These are phyloP conservation scores for Dinochytrium kinnereticum DNA, from an alignment of 371 early-diverging fungal genomes.

Conservation along the genomic window DNA sequence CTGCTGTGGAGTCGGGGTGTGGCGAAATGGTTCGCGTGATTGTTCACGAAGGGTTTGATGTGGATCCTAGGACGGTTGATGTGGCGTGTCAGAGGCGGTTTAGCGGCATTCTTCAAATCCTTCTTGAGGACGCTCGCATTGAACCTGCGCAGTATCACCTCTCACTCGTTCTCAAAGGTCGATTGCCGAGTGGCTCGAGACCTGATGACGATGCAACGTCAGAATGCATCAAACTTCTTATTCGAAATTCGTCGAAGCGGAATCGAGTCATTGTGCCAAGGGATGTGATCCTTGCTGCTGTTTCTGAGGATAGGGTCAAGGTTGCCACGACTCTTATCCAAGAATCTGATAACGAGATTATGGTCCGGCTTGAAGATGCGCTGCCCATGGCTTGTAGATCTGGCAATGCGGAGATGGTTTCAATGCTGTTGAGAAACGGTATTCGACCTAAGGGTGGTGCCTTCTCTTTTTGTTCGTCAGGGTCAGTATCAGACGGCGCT, in stretches of 20 bases:
- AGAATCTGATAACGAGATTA: background rate
- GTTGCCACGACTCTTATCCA: background rate
- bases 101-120: background rate
- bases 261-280: background rate
- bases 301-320: background rate
- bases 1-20: background rate
- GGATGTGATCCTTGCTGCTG: background rate
- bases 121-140: background rate
- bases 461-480: no score
- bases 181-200: background rate
- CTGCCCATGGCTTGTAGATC: background rate
- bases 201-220: background rate
- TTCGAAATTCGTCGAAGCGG: background rate
- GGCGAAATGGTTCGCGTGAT: background rate
- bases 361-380: background rate
- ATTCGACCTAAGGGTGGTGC: background rate
- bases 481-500: background rate
- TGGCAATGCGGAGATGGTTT: background rate
- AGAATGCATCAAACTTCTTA: background rate
- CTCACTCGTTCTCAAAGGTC: background rate
- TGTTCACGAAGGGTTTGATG: background rate
- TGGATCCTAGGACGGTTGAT: background rate
- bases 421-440: background rate
- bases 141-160: slow-evolving; percentile 12
- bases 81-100: background rate